Conservation (phyloP, 169 alveolate genomes). For the Eimeria maxima region DNA sequence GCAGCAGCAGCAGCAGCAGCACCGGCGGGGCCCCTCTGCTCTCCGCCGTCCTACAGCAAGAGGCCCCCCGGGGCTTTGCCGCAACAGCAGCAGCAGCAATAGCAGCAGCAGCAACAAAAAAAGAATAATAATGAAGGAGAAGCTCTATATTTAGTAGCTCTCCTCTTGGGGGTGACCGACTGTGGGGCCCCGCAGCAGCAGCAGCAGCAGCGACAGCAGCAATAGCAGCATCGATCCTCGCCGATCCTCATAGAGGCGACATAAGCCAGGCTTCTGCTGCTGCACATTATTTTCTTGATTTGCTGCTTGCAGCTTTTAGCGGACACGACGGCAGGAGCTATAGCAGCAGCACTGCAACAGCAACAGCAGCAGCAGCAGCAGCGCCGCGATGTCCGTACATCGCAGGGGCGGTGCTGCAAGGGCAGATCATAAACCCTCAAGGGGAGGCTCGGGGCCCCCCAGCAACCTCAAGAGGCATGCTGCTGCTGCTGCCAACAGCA, state of each 20-base stretch:
- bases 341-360: slow-evolving; percentile 33
- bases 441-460: slow-evolving; percentile 5
- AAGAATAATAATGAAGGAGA: too few relatives aligned
- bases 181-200: too few relatives aligned
- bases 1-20: slow-evolving; percentile 3
- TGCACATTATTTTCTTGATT: too few relatives aligned
- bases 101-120: background rate
- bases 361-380: slow-evolving; percentile 23
- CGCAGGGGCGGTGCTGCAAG: background rate
- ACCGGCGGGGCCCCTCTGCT: background rate
- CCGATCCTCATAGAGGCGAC: background rate
- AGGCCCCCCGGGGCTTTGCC: too few relatives aligned
- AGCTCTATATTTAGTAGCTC: too few relatives aligned
- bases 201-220: too few relatives aligned
- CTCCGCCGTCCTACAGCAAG: too few relatives aligned
- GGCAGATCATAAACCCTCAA: background rate
- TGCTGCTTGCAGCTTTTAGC: background rate
- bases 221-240: too few relatives aligned
- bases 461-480: background rate
- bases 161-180: too few relatives aligned
- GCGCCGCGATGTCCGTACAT: background rate
- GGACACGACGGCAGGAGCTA: background rate
- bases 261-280: background rate
- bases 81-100: too few relatives aligned
- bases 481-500: background rate